Conservation (phyloP, 441 rosid genomes). For the Arabidopsis lyrata region DNA sequence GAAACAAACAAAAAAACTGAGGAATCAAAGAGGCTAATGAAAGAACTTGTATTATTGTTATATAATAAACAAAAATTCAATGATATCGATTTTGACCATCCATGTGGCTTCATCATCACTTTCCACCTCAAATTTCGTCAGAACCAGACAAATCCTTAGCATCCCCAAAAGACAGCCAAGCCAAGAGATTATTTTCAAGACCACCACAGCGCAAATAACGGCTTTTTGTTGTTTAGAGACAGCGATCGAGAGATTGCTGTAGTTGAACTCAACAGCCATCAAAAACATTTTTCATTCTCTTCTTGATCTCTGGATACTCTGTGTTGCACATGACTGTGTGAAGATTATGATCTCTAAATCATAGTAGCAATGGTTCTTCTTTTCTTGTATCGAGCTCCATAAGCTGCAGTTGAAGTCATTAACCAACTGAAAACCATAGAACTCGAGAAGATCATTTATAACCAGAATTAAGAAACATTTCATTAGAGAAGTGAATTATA, state of each 20-base stretch:
- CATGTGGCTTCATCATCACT: slow-evolving; percentile 28
- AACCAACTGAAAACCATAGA: neutral
- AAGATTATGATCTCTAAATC: neutral
- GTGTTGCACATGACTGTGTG: neutral
- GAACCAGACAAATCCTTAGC: slow-evolving; percentile 24
- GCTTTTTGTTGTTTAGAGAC: slow-evolving; percentile 8
- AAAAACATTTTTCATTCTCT: neutral
- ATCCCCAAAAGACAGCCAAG: slow-evolving; percentile 18
- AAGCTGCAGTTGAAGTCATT: neutral
- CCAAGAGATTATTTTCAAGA: neutral
- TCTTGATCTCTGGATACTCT: neutral
- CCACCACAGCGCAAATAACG: slow-evolving; percentile 11
- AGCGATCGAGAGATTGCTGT: neutral
- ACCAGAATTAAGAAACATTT: neutral
- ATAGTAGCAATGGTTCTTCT: neutral
- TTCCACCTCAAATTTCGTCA: slow-evolving; percentile 23
- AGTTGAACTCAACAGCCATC: neutral
- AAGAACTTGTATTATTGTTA: no score
- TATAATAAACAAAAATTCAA: slow-evolving; percentile 12
- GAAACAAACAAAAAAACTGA: neutral
- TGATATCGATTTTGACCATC: slow-evolving; percentile 20
- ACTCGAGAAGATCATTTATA: neutral
- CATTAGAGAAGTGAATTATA: slow-evolving; percentile 9
- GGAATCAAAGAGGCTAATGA: slow-evolving; percentile 1
- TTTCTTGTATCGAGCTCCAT: neutral